Conservation (phyloP, 495 filamentous ascomycete species). For the Aspergillus heteromorphus region DNA sequence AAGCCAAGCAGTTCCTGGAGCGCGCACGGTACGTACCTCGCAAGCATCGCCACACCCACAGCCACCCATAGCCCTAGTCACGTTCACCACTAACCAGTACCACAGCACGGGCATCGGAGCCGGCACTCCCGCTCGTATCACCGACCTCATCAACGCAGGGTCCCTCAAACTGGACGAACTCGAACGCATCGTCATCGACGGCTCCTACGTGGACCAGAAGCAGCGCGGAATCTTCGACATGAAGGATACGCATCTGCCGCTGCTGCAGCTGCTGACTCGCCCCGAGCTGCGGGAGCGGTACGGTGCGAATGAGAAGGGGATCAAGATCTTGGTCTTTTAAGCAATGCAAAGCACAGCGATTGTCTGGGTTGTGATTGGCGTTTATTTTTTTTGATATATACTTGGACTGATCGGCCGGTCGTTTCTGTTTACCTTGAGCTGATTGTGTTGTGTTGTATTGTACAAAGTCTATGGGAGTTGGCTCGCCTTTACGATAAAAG, state of each 20-base stretch:
- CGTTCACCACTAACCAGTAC: conserved; percentile 15
- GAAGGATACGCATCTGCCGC: conserved; percentile 76
- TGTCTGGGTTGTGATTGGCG: conserved; percentile 10
- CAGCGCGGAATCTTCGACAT: conserved; percentile 89
- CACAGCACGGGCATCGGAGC: conserved; percentile 74
- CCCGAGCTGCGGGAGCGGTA: conserved; percentile 67
- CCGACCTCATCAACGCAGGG: conserved; percentile 73
- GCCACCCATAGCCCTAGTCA: no score
- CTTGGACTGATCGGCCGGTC: not conserved
- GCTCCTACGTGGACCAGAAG: conserved; percentile 86
- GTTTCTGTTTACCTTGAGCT: not conserved
- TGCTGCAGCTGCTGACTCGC: conserved; percentile 62
- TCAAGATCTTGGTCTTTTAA: conserved; percentile 40
- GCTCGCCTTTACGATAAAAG: not conserved
- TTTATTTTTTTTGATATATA: no score
- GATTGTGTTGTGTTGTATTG: no score
- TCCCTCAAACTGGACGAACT: conserved; percentile 62
- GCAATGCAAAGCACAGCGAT: no score
- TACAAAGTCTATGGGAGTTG: not conserved
- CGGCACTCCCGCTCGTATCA: conserved; percentile 77
- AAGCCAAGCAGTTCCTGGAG: conserved; percentile 70
- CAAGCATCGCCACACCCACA: no score
- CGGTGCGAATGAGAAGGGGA: conserved; percentile 30
- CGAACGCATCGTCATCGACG: conserved; percentile 78
- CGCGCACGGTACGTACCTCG: conserved; percentile 46